Base-by-base conservation (phyloP, 805 yeast genomes). In the Maudiozyma bulderi region DNA sequence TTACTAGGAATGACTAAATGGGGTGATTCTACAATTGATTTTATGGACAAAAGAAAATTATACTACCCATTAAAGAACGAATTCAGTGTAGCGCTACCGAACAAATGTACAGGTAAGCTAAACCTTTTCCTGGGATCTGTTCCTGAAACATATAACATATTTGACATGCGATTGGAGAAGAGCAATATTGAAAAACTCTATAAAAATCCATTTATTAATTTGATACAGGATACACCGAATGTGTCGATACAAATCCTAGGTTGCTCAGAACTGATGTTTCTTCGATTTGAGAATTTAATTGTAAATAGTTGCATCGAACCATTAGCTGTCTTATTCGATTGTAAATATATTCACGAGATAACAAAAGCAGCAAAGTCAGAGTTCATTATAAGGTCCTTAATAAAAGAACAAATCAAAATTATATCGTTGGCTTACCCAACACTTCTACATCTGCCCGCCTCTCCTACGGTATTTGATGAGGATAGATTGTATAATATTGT, bases 1-100 rank as follows among this genome's bases (percentile, higher is more conserved):
- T 78, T 72, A 52, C 75, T 76, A 50, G 93, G 84, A 11, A 72
- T 52, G 14, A 52, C 61, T 1, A 35, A 15, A 7, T 20, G 39
- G 10, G 8, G 11, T 1, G 41, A 41, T 13, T 20, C 33, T 8
- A 9, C 38, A 11, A n/a, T 35, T n/a, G 8, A n/a, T 13, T 9
- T 35, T n/a, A 35, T 35, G 14, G 14, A 13, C 14, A 13, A 13
- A 6, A 13, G 14, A 15, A 35, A 8, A 15, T n/a, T 6, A 35
- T n/a, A 35, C 8, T 9, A 35, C 8, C 1, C 14, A n/a, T 8
- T 15, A 35, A 13, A 13, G 13, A 43, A 39, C 6, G 50, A 49
- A 33, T 47, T 49, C 26, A 20, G 26, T 31, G 29, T 20, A 5
- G 32, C 50, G 10, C 38, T 43, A 29, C 8, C 38, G 3, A 33